Evolutionary conservation across 805 yeast species (phyloP).

Genomic region (Lachancea nothofagi): DNA sequence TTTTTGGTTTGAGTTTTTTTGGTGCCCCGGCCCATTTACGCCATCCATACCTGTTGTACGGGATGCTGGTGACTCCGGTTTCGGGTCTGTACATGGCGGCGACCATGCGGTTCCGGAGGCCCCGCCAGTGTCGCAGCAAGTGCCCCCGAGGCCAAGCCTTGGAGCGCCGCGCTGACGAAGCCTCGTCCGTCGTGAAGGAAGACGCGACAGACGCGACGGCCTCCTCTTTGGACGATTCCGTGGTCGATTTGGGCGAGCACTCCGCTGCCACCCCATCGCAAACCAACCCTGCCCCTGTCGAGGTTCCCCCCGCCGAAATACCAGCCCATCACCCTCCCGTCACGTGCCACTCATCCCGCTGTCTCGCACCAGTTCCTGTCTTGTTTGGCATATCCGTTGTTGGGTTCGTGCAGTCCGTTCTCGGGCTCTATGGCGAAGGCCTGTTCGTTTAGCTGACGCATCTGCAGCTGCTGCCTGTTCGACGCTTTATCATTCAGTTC

Average conservation of each 20-base stretch:
- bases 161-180: not conserved
- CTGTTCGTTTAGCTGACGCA: slow-evolving; percentile 15
- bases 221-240: slow-evolving; percentile 21
- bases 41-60: slow-evolving; percentile 71
- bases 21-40: slow-evolving; percentile 50
- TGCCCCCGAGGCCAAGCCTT: slow-evolving; percentile 1
- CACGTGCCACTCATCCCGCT: slow-evolving; percentile 11
- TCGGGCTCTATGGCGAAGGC: slow-evolving; percentile 34
- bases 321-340: slow-evolving; percentile 14
- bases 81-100: slow-evolving; percentile 6
- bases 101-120: not conserved
- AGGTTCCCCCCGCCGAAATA: slow-evolving; percentile 10
- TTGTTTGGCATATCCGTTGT: slow-evolving; percentile 5
- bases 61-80: slow-evolving; percentile 9
- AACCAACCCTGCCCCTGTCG: not conserved
- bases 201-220: slow-evolving; percentile 2
- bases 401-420: slow-evolving; percentile 24
- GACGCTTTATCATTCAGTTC: not conserved
- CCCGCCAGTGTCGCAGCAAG: slow-evolving; percentile 2
- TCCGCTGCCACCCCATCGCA: slow-evolving; percentile 7
- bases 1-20: slow-evolving; percentile 51
- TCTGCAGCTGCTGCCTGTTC: not conserved
- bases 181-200: too few species aligned
- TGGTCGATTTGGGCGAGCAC: slow-evolving; percentile 27
- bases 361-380: slow-evolving; percentile 7